A percentile compares a stretch with the other conserved stretches of the same genome.
Conservation (phyloP, 805 yeast species). For the Myxozyma geophila region DNA sequence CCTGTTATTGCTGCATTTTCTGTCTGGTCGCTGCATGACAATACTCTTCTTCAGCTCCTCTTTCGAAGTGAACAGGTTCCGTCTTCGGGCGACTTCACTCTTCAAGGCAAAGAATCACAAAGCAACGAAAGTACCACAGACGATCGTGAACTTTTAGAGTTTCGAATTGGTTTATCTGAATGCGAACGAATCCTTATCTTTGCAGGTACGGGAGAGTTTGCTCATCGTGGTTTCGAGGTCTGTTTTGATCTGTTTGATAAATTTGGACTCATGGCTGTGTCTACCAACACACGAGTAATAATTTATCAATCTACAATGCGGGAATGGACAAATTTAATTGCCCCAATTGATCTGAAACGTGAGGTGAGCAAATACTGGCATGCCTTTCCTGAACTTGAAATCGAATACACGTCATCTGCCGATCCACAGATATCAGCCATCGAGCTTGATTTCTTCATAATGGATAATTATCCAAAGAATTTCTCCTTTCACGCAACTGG, state of each 20-base stretch:
- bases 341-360: not conserved
- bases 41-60: slow-evolving; percentile 24
- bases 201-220: slow-evolving; percentile 35
- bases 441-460: slow-evolving; percentile 26
- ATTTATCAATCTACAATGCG: slow-evolving; percentile 9
- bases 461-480: slow-evolving; percentile 12
- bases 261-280: slow-evolving; percentile 19
- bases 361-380: slow-evolving; percentile 22
- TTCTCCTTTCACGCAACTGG: slow-evolving; percentile 1
- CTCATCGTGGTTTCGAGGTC: slow-evolving; percentile 2
- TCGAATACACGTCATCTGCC: slow-evolving; percentile 1
- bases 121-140: not conserved
- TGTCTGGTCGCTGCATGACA: slow-evolving; percentile 25
- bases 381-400: slow-evolving; percentile 14
- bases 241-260: slow-evolving; percentile 23
- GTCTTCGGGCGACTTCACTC: not conserved
- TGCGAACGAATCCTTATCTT: slow-evolving; percentile 5
- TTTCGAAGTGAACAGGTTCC: slow-evolving; percentile 20
- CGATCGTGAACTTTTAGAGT: slow-evolving; percentile 25
- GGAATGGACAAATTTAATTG: not conserved
- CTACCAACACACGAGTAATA: slow-evolving; percentile 25
- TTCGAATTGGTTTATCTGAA: slow-evolving; percentile 12
- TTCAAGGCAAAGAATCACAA: not conserved
- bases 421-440: slow-evolving; percentile 10
- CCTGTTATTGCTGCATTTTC: slow-evolving; percentile 18